These are phyloP conservation scores for Neckera pumila DNA, from an alignment of 225 moss, liverwort and hornwort genomes.

Conservation along the genomic window DNA sequence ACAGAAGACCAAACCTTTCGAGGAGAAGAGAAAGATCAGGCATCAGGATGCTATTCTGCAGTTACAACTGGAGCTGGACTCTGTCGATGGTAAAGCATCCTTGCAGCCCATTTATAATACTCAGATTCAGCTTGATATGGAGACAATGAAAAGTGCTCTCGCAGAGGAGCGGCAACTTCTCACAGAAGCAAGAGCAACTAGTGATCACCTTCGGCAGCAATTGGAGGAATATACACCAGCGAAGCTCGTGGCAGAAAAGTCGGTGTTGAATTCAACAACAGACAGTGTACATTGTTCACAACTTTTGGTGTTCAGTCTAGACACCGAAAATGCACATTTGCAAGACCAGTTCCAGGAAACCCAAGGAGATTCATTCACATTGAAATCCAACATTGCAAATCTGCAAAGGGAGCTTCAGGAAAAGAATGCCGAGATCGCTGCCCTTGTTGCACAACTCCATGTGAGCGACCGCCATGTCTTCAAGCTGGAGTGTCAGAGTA, in stretches of 20 bases:
- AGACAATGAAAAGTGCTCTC: constrained; percentile 20
- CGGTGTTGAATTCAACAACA: not conserved
- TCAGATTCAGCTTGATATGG: constrained; percentile 43
- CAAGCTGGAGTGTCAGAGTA: constrained; percentile 7
- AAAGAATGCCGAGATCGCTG: not conserved
- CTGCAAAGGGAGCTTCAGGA: not conserved
- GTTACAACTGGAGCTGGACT: constrained; percentile 34
- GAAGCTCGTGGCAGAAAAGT: constrained; percentile 12
- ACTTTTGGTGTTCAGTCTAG: not conserved
- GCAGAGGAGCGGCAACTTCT: constrained; percentile 27
- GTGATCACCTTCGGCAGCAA: constrained; percentile 16
- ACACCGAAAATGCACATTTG: not conserved
- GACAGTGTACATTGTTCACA: not conserved
- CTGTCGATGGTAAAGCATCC: constrained; percentile 1
- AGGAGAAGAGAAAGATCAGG: constrained; percentile 4
- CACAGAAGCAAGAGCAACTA: constrained; percentile 1
- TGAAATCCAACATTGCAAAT: not conserved
- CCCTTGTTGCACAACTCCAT: not conserved
- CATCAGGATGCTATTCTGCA: constrained; percentile 36
- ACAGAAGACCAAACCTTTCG: not conserved
- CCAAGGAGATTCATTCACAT: not conserved
- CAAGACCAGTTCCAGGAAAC: constrained; percentile 3
- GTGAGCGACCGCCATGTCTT: constrained; percentile 1
- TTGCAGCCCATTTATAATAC: not conserved
- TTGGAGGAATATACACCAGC: constrained; percentile 5